Conservation (phyloP, 441 rosid genomes). For the Gossypium davidsonii region DNA sequence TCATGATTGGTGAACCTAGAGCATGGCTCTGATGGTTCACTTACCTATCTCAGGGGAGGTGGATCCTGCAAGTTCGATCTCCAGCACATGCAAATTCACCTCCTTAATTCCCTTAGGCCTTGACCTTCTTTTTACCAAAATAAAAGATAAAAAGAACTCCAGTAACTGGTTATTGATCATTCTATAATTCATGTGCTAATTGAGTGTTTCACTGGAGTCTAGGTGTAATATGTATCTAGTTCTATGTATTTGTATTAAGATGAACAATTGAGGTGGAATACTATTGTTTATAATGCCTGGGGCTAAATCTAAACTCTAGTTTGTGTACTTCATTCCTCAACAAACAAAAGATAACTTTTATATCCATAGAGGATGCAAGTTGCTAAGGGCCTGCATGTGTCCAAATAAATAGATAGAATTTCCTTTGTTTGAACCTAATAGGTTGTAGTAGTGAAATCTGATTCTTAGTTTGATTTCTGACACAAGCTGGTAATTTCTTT, state of each 20-base stretch:
- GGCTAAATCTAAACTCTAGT: not conserved
- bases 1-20: conserved; percentile 1
- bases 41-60: not conserved
- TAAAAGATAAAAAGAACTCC: too few species aligned
- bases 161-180: not conserved
- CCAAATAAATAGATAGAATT: not conserved
- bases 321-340: not conserved
- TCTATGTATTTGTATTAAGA: not conserved
- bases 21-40: not conserved
- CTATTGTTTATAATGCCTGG: not conserved
- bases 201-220: not conserved
- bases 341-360: not conserved
- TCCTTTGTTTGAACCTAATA: not conserved
- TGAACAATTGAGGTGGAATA: conserved; percentile 3
- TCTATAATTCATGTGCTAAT: not conserved
- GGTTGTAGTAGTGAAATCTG: not conserved
- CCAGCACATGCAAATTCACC: not conserved
- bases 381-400: not conserved
- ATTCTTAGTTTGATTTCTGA: not conserved
- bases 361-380: not conserved
- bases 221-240: not conserved
- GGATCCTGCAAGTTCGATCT: not conserved
- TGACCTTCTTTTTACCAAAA: not conserved
- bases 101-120: not conserved
- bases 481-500: not conserved